phyloP scores from a whole-genome alignment of 345 rosid species.

The Rhizophora apiculata region DNA sequence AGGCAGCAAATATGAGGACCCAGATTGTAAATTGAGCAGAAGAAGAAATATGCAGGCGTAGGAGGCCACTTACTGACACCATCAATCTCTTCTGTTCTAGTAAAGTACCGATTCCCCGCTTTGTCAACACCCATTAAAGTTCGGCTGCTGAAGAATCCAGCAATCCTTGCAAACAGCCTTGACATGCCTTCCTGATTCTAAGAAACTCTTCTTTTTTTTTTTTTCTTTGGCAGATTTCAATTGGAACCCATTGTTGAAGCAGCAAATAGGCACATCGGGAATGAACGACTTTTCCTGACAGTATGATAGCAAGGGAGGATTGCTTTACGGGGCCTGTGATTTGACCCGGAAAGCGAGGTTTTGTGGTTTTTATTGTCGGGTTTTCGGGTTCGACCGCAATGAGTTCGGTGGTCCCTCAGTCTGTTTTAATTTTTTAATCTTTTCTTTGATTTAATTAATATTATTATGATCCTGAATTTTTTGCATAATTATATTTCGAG shows the following conservation, averaged over 20 bases:
- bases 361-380: no score
- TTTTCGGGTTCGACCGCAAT: no score
- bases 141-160: slow-evolving; percentile 59
- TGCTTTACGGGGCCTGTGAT: no score
- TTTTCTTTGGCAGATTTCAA: not conserved
- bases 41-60: not conserved
- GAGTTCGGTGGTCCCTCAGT: no score
- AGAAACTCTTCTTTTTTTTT: not conserved
- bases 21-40: not conserved
- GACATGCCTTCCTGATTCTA: slow-evolving; percentile 46
- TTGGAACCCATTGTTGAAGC: slow-evolving; percentile 1
- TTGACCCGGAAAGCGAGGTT: no score
- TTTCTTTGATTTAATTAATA: no score
- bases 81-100: slow-evolving; percentile 74
- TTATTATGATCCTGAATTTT: no score
- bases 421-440: no score
- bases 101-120: slow-evolving; percentile 76
- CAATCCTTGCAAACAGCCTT: slow-evolving; percentile 61
- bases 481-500: no score
- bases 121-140: slow-evolving; percentile 57
- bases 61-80: slow-evolving; percentile 60
- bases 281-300: not conserved
- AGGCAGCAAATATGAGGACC: slow-evolving; percentile 3
- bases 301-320: no score
- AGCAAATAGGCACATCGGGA: not conserved